phyloP scores from a whole-genome alignment of 2,329 filamentous ascomycete genomes.

The Coniella vitis region DNA sequence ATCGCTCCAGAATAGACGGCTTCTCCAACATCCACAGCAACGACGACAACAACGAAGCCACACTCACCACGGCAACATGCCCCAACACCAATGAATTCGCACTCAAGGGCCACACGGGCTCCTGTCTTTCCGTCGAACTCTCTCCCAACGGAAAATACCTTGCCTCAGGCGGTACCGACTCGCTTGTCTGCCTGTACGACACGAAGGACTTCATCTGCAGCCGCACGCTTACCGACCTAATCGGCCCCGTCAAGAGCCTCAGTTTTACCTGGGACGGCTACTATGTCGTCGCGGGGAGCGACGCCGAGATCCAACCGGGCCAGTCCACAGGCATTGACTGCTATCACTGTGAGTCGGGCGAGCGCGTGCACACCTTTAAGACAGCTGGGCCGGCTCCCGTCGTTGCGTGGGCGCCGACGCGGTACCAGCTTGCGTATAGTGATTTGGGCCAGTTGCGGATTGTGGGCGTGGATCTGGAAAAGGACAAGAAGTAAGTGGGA shows the following conservation, averaged over 20 bases:
- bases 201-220: conserved; percentile 71
- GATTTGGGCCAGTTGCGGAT: conserved; percentile 65
- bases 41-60: conserved; percentile 25
- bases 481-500: conserved; percentile 32
- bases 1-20: conserved; percentile 28
- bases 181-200: conserved; percentile 71
- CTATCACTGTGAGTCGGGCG: conserved; percentile 66
- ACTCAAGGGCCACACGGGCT: conserved; percentile 66
- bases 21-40: conserved; percentile 33
- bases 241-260: conserved; percentile 62
- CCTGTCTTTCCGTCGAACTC: conserved; percentile 61
- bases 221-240: conserved; percentile 62
- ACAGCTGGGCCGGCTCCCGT: conserved; percentile 57
- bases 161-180: conserved; percentile 69
- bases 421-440: conserved; percentile 68
- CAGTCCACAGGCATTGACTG: conserved; percentile 63
- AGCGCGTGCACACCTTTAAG: conserved; percentile 65
- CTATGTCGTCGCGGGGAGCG: conserved; percentile 67
- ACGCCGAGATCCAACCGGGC: conserved; percentile 25
- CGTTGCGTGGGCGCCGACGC: conserved; percentile 69
- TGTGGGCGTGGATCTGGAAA: conserved; percentile 46
- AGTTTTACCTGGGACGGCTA: conserved; percentile 73
- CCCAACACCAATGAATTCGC: conserved; percentile 43
- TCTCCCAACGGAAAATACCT: conserved; percentile 66
- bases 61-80: neutral